Conservation (phyloP, 2,329 filamentous ascomycete genomes). For the Eutypa lata region DNA sequence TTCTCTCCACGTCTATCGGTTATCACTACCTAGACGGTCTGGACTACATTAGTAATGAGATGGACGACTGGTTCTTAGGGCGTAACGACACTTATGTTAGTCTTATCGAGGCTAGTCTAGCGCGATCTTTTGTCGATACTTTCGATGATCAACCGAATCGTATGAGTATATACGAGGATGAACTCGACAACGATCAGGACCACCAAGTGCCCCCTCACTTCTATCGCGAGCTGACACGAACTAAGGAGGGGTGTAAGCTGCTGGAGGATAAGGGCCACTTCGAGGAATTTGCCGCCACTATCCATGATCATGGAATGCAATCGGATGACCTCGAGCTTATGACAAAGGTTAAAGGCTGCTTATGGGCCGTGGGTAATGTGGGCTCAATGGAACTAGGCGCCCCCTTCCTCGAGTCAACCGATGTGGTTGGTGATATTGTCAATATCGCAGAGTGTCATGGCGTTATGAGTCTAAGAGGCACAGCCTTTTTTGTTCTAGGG, state of each 20-base stretch:
- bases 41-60: slow-evolving; percentile 98
- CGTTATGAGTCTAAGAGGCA: slow-evolving; percentile 90
- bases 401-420: slow-evolving; percentile 84
- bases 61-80: slow-evolving; percentile 99
- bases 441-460: slow-evolving; percentile 83
- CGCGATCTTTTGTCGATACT: slow-evolving; percentile 74
- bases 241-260: slow-evolving; percentile 85
- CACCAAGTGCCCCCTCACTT: slow-evolving; percentile 90
- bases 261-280: slow-evolving; percentile 94
- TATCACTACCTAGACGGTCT: slow-evolving; percentile 96
- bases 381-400: slow-evolving; percentile 97
- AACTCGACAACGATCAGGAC: slow-evolving; percentile 51
- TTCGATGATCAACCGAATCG: slow-evolving; percentile 55
- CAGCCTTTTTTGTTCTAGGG: slow-evolving; percentile 93
- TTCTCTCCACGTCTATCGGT: slow-evolving; percentile 91
- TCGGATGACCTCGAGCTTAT: slow-evolving; percentile 81
- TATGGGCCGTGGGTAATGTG: slow-evolving; percentile 98
- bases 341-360: slow-evolving; percentile 90
- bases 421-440: slow-evolving; percentile 85
- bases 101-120: slow-evolving; percentile 92
- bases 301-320: slow-evolving; percentile 82
- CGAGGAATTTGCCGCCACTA: slow-evolving; percentile 85
- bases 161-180: slow-evolving; percentile 58
- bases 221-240: slow-evolving; percentile 91
- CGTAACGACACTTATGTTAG: slow-evolving; percentile 95